These are phyloP conservation scores for Rutstroemia sp. DNA, from an alignment of 2,329 filamentous ascomycete genomes.

Conservation along the genomic window DNA sequence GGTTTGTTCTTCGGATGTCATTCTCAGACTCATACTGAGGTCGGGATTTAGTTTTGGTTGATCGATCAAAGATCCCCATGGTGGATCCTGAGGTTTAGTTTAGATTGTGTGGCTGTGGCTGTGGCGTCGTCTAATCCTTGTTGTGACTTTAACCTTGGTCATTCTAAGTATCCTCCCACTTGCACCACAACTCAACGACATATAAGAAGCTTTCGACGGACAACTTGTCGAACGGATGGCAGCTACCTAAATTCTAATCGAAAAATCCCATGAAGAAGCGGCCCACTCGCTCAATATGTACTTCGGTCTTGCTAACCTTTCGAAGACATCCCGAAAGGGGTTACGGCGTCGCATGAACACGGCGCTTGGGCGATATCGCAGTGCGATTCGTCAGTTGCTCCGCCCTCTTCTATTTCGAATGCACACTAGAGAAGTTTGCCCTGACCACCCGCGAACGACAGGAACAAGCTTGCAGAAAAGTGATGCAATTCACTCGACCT, in stretches of 20 bases:
- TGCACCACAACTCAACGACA: too few species aligned
- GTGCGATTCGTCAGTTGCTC: neutral
- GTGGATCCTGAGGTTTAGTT: neutral
- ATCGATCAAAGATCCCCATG: constrained; percentile 27
- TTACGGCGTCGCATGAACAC: too few species aligned
- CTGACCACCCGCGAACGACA: neutral
- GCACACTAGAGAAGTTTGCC: neutral
- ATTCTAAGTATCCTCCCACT: neutral
- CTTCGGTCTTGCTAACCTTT: too few species aligned
- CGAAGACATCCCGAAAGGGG: too few species aligned
- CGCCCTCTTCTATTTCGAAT: neutral
- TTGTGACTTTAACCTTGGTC: neutral
- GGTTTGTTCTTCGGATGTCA: neutral
- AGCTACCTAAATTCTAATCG: too few species aligned
- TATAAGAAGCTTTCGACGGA: too few species aligned
- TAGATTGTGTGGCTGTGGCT: too few species aligned
- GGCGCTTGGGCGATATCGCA: neutral
- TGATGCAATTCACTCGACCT: neutral
- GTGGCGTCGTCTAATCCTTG: neutral
- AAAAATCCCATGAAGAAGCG: too few species aligned
- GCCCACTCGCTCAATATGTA: too few species aligned
- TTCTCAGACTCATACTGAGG: constrained; percentile 7
- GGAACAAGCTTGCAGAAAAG: neutral
- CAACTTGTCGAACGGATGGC: too few species aligned
- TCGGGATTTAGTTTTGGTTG: constrained; percentile 20